Evolutionary conservation across 352 stramenopile species (phyloP), one percentile per base, ranked within the genome.

Genomic region (Pythium aquatile): DNA sequence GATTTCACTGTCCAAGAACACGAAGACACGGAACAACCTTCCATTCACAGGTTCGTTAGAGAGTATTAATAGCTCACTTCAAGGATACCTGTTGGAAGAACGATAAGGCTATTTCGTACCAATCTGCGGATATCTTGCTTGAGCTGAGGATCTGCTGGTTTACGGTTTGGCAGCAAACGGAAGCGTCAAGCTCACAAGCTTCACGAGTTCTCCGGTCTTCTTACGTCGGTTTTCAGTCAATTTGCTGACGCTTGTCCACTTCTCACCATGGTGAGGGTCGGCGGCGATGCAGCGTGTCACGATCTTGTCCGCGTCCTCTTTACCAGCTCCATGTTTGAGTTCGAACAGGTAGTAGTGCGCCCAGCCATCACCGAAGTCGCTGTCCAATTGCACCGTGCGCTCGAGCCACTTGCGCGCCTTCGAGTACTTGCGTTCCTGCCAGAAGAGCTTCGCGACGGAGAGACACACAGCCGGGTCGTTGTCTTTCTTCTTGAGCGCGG

Each of bases 351-450:
- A 99, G 73, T 98, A 99, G 51, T 96, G 88, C 5, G 93, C 96
- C 97, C 97, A 99, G 13, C 91, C 93, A 76, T 99, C 98, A 16
- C 97, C 98, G 47, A 98, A 88, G 73, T 99, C 96, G 6, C 87
- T 74, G 69, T 99, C 90, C 24, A 99, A 74, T 53, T 98, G 82
- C 28, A 99, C 88, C 0, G 97, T 98, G 39, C 97, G 85, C 65
- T 99, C 93, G 63, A 99, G 96, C 97, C 97, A 99, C 73, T 99
- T 99, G 52, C 97, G 87, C 55, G 94, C 96, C 66, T 98, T 98
- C 7, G 97, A 90, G 53, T 91, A 88, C 67, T 98, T 99, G 44
- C 96, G 81, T 65, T 99, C 91, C 33, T 94, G 81, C 73, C 94
- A 98, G 76, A 99, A 99, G 3, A 99, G 77, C 51, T 96, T 92